Conservation (phyloP, 169 alveolate species). For the Perkinsus chesapeaki region DNA sequence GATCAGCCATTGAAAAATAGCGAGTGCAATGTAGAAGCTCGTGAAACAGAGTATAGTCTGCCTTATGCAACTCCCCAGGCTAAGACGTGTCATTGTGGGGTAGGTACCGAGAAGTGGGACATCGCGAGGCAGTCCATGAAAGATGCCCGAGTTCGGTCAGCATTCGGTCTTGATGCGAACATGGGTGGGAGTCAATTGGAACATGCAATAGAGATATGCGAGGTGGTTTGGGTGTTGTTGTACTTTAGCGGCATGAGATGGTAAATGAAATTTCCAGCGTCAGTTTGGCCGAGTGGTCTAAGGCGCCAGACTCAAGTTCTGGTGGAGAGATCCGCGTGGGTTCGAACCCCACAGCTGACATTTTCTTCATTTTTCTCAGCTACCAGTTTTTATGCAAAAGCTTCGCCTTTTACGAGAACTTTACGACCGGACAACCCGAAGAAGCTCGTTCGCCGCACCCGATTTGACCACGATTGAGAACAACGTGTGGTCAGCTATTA, state of each 20-base stretch:
- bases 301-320: constrained; percentile 5
- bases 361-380: not conserved
- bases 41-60: too few relatives aligned
- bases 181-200: not conserved
- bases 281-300: constrained; percentile 5
- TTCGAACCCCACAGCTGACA: constrained; percentile 5
- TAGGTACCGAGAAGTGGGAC: not conserved
- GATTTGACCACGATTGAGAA: not conserved
- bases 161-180: not conserved
- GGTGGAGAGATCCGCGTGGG: constrained; percentile 5
- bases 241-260: not conserved
- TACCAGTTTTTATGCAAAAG: not conserved
- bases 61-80: not conserved
- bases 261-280: not conserved
- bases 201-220: not conserved
- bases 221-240: not conserved
- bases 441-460: not conserved
- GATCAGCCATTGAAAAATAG: too few relatives aligned
- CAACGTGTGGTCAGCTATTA: not conserved
- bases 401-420: not conserved
- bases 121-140: not conserved
- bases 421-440: not conserved
- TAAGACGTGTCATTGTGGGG: not conserved
- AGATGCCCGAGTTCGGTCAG: not conserved
- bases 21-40: too few relatives aligned